Base-by-base conservation (phyloP, 2,329 filamentous ascomycete species). In the Clarireedia homoeocarpa region DNA sequence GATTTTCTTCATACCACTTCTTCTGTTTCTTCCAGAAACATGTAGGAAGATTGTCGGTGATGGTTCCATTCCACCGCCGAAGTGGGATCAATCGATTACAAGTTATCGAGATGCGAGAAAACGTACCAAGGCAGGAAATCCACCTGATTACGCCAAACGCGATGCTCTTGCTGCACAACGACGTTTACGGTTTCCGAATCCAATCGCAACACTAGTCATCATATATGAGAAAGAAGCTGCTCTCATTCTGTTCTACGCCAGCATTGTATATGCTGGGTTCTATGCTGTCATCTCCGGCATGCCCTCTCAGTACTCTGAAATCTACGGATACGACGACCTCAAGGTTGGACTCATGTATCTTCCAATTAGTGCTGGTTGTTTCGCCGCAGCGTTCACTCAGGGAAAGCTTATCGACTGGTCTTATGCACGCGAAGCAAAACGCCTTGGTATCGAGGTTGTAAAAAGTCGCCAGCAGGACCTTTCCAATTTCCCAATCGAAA, bases 331-430 rank as follows among this genome's bases (percentile, higher is more conserved):
- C 34, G 58, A 65, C 27, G 39, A 59, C 6, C 34, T 65, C 5
- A 49, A 61, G 55, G 50, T 65, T 7, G 56, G 53, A 0, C 57
- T 65, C 4, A 59, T 59, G 27, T 66, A 60, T 44, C 45, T 66
- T 12, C 78, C 78, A 1, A 57, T 77, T 14, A 75, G 75, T 0
- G 69, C 63, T 1, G 77, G 77, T 0, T 74, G 74, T 12, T 67
- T 78, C 5, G 63, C 72, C 0, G 71, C 77, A 66, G 78, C 51
- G 75, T 82, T 65, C 24, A 66, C 65, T 9, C 75, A 78, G 57
- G 85, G 88, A 6, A 68, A 69, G 20, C 48, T 82, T 1, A 70
- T 83, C 2, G 81, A 84, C 36, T 54, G 80, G 77, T 89, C 87
- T 67, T 91, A 84, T 67, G 75, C 77, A 1, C 79, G 84, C 1